These are phyloP conservation scores for Theobroma grandiflorum DNA, from an alignment of 441 rosid species.

Conservation along the genomic window DNA sequence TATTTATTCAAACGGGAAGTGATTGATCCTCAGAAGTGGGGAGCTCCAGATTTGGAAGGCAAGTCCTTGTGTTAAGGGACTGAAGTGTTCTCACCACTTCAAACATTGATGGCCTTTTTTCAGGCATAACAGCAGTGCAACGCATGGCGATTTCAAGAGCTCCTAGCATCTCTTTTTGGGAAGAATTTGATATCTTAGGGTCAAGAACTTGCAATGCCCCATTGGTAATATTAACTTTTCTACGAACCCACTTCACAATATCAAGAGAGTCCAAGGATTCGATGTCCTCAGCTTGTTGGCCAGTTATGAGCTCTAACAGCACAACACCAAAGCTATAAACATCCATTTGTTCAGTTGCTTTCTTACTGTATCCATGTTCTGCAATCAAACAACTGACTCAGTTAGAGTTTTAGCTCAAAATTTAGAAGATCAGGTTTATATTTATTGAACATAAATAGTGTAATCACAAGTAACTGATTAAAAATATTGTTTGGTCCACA, in stretches of 20 bases:
- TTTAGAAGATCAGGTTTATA: background rate
- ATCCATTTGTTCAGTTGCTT: slow-evolving; percentile 83
- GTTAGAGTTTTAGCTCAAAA: background rate
- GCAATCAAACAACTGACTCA: slow-evolving; percentile 38
- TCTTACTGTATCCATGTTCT: slow-evolving; percentile 79
- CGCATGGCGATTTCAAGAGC: slow-evolving; percentile 74
- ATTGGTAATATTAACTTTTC: slow-evolving; percentile 81
- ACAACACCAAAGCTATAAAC: slow-evolving; percentile 90
- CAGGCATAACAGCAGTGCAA: slow-evolving; percentile 80
- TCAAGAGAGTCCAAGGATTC: slow-evolving; percentile 59
- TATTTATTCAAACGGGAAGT: slow-evolving; percentile 58
- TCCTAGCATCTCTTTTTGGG: slow-evolving; percentile 67
- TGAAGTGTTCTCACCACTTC: slow-evolving; percentile 74
- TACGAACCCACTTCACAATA: slow-evolving; percentile 84
- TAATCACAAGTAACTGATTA: too few relatives aligned
- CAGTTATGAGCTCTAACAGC: slow-evolving; percentile 79
- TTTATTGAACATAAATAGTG: too few relatives aligned
- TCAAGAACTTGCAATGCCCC: slow-evolving; percentile 82
- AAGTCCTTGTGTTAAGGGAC: slow-evolving; percentile 43
- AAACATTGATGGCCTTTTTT: slow-evolving; percentile 76
- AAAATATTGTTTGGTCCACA: too few relatives aligned
- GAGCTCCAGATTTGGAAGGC: slow-evolving; percentile 36
- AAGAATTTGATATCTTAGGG: slow-evolving; percentile 60
- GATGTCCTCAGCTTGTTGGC: slow-evolving; percentile 74
- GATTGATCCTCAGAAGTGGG: slow-evolving; percentile 43